phyloP scores from a whole-genome alignment of 1,139 yeast genomes.

The Saccharomyces hybrid region DNA sequence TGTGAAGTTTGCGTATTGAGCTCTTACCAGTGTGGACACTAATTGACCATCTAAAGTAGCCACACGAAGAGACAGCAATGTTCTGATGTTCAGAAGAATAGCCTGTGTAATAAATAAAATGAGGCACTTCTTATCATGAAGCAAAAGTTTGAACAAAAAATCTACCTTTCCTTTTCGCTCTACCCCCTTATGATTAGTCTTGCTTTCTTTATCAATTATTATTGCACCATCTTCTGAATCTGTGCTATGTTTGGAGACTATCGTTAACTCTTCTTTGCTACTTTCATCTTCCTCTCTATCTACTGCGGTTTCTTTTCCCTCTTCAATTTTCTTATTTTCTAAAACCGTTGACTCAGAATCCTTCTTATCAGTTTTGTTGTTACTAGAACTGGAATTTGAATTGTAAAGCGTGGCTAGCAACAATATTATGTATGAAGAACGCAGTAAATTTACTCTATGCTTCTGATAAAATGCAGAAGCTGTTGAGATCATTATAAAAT shows the following conservation, averaged over 20 bases:
- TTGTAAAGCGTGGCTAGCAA: constrained; percentile 21
- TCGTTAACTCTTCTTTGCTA: constrained; percentile 1
- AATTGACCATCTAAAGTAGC: constrained; percentile 83
- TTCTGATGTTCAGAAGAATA: constrained; percentile 55
- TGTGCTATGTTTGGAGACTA: constrained; percentile 1
- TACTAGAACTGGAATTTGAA: constrained; percentile 12
- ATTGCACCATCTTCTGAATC: constrained; percentile 1
- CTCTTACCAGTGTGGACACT: constrained; percentile 76
- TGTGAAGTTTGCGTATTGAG: constrained; percentile 57
- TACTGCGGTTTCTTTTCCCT: constrained; percentile 2
- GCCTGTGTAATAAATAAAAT: constrained; percentile 47
- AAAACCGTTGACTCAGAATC: constrained; percentile 2
- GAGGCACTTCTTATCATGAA: constrained; percentile 28
- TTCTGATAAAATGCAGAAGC: constrained; percentile 18
- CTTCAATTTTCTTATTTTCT: constrained; percentile 1
- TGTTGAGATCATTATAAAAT: constrained; percentile 1
- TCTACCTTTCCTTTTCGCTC: constrained; percentile 6
- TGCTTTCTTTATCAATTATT: constrained; percentile 1
- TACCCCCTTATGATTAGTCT: constrained; percentile 4
- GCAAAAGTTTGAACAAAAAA: constrained; percentile 22
- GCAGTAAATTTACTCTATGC: constrained; percentile 25
- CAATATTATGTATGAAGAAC: constrained; percentile 26
- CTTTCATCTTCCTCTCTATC: constrained; percentile 1
- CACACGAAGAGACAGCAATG: constrained; percentile 69
- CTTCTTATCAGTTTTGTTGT: constrained; percentile 9